phyloP scores from a whole-genome alignment of 2,329 filamentous ascomycete genomes.

The Paracamarosporium sp. region DNA sequence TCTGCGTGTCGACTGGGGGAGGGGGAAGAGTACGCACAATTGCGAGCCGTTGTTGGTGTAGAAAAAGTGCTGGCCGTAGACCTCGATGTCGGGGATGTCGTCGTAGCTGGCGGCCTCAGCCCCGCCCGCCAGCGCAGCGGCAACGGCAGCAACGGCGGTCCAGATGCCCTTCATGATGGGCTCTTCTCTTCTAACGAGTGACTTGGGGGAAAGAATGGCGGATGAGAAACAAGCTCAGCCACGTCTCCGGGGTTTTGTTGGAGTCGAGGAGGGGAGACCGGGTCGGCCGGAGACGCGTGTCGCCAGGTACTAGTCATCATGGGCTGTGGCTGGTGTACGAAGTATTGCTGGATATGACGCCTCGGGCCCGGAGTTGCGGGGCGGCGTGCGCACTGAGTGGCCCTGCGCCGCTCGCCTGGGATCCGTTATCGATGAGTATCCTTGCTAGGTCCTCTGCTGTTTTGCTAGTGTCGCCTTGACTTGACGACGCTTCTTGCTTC shows the following conservation, averaged over 20 bases:
- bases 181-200: slow-evolving; percentile 4
- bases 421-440: neutral
- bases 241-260: neutral
- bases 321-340: slow-evolving; percentile 1
- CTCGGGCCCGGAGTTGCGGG: neutral
- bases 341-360: neutral
- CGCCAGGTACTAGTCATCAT: slow-evolving; percentile 4
- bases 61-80: slow-evolving; percentile 83
- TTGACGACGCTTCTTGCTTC: too few species aligned
- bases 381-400: neutral
- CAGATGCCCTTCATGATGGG: slow-evolving; percentile 8
- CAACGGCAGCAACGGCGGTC: slow-evolving; percentile 11
- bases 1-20: neutral
- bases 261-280: neutral
- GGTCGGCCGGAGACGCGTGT: slow-evolving; percentile 5
- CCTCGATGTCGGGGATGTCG: slow-evolving; percentile 38
- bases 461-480: slow-evolving; percentile 7
- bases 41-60: slow-evolving; percentile 81
- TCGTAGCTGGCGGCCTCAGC: slow-evolving; percentile 38
- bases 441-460: neutral
- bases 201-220: slow-evolving; percentile 4
- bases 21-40: slow-evolving; percentile 52
- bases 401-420: neutral
- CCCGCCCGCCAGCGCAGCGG: slow-evolving; percentile 22
- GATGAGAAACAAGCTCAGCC: neutral